A percentile compares a stretch with the other conserved stretches of the same genome.
Evolutionary conservation across 495 filamentous ascomycete genomes (phyloP).

Genomic region (Articulospora tetracladia): DNA sequence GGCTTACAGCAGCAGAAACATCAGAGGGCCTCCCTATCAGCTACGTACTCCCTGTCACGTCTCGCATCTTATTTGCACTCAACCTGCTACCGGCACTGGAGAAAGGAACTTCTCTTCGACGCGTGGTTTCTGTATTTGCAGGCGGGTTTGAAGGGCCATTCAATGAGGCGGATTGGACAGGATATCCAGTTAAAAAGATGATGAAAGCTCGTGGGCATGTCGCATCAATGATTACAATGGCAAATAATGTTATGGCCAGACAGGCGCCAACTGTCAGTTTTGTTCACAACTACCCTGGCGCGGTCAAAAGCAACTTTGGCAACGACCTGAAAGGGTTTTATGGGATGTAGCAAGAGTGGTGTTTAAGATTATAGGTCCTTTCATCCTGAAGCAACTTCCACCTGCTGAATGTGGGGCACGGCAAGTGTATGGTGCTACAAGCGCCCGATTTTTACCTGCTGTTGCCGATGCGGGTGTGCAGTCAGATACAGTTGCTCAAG

Average conservation of each 20-base stretch:
- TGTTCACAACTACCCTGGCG: slow-evolving; percentile 53
- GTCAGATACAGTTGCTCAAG: slow-evolving; percentile 30
- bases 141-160: slow-evolving; percentile 10
- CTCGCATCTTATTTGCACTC: slow-evolving; percentile 16
- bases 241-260: slow-evolving; percentile 42
- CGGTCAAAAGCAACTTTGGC: slow-evolving; percentile 40
- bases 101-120: slow-evolving; percentile 4
- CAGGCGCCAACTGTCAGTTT: slow-evolving; percentile 48
- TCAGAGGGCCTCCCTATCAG: slow-evolving; percentile 20
- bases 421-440: slow-evolving; percentile 50
- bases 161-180: neutral
- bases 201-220: slow-evolving; percentile 37
- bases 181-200: slow-evolving; percentile 18
- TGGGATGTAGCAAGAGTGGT: neutral
- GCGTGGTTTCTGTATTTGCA: slow-evolving; percentile 12
- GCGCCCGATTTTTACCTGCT: slow-evolving; percentile 33
- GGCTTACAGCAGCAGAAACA: slow-evolving; percentile 12
- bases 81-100: slow-evolving; percentile 24
- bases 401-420: slow-evolving; percentile 52
- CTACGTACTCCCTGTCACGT: slow-evolving; percentile 18
- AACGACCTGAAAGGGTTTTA: slow-evolving; percentile 16
- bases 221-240: slow-evolving; percentile 45
- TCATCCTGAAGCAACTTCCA: slow-evolving; percentile 23
- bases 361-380: neutral
- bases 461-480: neutral